phyloP scores from a whole-genome alignment of 2,329 filamentous ascomycete genomes.

The Epichloe brachyelytri region DNA sequence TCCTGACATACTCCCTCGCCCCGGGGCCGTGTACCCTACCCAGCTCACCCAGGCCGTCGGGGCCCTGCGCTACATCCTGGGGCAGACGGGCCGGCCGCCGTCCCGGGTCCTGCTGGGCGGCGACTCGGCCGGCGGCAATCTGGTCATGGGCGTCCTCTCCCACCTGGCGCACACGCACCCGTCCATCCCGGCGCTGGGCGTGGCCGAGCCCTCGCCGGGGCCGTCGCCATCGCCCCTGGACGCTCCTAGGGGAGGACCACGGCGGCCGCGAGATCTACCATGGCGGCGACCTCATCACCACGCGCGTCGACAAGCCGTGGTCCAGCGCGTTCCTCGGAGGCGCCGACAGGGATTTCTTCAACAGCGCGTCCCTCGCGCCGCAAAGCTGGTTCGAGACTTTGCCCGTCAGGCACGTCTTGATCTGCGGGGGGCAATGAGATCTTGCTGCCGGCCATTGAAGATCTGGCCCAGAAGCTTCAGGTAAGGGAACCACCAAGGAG shows the following conservation, averaged over 20 bases:
- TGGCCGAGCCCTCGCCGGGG: constrained; percentile 10
- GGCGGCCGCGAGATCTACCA: constrained; percentile 6
- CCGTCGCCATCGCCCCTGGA: constrained; percentile 10
- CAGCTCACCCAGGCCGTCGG: constrained; percentile 12
- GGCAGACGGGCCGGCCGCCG: constrained; percentile 5
- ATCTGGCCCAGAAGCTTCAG: constrained; percentile 9
- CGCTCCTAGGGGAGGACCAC: constrained; percentile 7
- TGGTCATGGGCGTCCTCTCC: constrained; percentile 11
- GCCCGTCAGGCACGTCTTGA: constrained; percentile 9
- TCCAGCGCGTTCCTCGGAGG: constrained; percentile 7
- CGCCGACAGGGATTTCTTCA: constrained; percentile 9
- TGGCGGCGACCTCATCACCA: constrained; percentile 10
- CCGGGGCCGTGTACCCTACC: constrained; percentile 11
- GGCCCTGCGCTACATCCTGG: constrained; percentile 10
- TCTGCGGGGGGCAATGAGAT: constrained; percentile 10
- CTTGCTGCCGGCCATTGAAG: constrained; percentile 10
- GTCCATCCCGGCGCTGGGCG: constrained; percentile 8
- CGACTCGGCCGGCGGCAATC: constrained; percentile 13
- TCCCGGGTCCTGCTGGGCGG: constrained; percentile 10
- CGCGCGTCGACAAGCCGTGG: constrained; percentile 7
- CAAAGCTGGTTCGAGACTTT: constrained; percentile 11
- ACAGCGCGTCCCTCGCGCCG: constrained; percentile 9
- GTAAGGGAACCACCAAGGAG: constrained; percentile 1
- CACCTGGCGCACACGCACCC: constrained; percentile 11
- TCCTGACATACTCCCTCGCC: constrained; percentile 10